Percentiles rank a stretch among this genome's conserved stretches.
Conservation (phyloP, 2,329 filamentous ascomycete genomes). For the Byssothecium circinans region DNA sequence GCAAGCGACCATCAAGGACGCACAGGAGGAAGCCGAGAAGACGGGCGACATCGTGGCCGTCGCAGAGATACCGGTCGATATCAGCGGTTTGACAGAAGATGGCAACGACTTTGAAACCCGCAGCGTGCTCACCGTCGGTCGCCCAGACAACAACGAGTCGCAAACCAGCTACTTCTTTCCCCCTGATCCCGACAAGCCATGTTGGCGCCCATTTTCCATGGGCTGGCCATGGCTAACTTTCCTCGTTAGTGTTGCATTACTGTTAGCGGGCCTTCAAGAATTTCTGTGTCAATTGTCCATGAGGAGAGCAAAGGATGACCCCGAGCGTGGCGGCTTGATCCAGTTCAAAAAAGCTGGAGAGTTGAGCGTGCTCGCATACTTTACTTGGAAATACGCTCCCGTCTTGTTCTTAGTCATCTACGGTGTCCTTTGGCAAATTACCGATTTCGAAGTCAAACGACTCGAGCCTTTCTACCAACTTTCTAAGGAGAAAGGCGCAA, state of each 20-base stretch:
- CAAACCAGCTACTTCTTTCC: constrained; percentile 46
- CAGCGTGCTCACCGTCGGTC: constrained; percentile 25
- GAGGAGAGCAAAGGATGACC: constrained; percentile 17
- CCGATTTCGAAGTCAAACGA: constrained; percentile 55
- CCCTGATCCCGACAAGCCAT: constrained; percentile 43
- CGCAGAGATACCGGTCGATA: constrained; percentile 45
- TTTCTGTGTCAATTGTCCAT: constrained; percentile 42
- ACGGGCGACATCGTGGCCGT: constrained; percentile 49
- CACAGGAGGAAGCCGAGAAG: constrained; percentile 48
- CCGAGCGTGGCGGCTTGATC: constrained; percentile 29
- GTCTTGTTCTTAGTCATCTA: constrained; percentile 53
- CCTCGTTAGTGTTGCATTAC: constrained; percentile 37
- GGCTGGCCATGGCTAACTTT: constrained; percentile 39
- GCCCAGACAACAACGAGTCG: constrained; percentile 18
- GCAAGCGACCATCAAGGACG: constrained; percentile 33
- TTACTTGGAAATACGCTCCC: constrained; percentile 46
- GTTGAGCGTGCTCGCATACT: constrained; percentile 32
- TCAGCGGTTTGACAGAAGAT: constrained; percentile 44
- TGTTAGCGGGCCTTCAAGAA: constrained; percentile 41
- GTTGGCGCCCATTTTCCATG: constrained; percentile 46
- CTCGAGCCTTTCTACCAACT: constrained; percentile 54
- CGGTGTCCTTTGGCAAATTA: constrained; percentile 54
- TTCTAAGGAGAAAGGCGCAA: constrained; percentile 41
- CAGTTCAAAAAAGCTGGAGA: constrained; percentile 32
- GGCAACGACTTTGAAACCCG: constrained; percentile 38